phyloP scores from a whole-genome alignment of 495 filamentous ascomycete genomes.

The Talaromyces borbonicus region DNA sequence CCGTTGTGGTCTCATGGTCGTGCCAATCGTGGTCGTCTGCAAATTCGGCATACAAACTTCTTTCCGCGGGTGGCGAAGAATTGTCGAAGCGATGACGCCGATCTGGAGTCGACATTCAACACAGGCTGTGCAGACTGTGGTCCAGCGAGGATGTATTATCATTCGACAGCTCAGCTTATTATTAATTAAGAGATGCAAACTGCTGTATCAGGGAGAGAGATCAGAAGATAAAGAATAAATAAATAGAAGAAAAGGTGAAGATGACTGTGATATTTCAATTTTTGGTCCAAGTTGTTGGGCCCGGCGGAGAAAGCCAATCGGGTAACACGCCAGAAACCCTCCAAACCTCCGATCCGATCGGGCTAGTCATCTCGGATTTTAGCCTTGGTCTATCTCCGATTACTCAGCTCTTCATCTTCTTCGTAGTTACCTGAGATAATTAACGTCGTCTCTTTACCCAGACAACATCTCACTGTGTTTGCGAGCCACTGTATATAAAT shows the following conservation, averaged over 20 bases:
- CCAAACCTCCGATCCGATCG: no score
- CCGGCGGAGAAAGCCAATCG: no score
- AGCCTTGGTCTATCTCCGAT: neutral
- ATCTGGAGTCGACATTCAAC: constrained; percentile 2
- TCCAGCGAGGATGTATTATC: neutral
- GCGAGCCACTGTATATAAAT: neutral
- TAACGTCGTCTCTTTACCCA: neutral
- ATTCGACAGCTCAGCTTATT: neutral
- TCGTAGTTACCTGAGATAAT: neutral
- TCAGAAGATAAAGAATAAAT: no score
- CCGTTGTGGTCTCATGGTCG: constrained; percentile 4
- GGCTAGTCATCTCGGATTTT: neutral
- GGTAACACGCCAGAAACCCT: no score
- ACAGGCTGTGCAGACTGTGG: no score
- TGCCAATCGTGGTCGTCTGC: constrained; percentile 3
- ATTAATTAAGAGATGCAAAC: no score
- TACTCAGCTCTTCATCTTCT: neutral
- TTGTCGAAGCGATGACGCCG: neutral
- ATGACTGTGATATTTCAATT: no score
- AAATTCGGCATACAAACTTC: neutral
- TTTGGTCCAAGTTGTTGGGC: no score
- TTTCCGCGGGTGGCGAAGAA: constrained; percentile 5
- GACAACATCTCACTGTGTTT: neutral
- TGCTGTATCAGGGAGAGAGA: neutral
- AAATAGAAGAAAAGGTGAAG: no score